Evolutionary conservation across 129 eudicot genomes (phyloP).

Genomic region (Escallonia herrerae): DNA sequence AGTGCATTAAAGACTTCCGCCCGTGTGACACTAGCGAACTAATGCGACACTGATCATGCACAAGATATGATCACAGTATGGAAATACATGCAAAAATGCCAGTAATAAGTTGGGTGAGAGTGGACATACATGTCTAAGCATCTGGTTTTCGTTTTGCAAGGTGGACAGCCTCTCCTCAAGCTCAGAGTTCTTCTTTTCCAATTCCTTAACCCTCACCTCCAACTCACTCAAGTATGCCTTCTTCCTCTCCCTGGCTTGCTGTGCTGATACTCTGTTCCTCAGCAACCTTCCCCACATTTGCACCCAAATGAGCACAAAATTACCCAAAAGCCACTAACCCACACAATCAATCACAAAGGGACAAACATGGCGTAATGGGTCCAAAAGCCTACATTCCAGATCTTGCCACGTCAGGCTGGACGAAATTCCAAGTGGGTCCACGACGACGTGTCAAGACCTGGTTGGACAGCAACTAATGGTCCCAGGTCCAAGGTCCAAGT

Average conservation of each 20-base stretch:
- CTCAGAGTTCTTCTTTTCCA: constrained; percentile 89
- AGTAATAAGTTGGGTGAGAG: no score
- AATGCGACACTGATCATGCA: no score
- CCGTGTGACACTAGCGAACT: no score
- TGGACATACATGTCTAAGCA: constrained; percentile 84
- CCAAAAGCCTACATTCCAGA: neutral
- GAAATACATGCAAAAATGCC: no score
- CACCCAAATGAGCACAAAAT: neutral
- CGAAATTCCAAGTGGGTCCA: constrained; percentile 1
- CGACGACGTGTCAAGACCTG: constrained; percentile 7
- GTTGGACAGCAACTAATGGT: neutral
- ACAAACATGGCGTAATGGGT: no score
- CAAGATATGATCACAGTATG: no score
- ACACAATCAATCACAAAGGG: neutral
- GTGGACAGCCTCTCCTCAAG: constrained; percentile 90
- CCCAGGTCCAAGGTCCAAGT: neutral
- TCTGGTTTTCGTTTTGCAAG: constrained; percentile 88
- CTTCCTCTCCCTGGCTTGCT: constrained; percentile 98
- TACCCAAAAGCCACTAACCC: constrained; percentile 2
- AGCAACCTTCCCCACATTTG: constrained; percentile 43
- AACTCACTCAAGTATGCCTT: constrained; percentile 75
- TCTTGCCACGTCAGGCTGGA: neutral
- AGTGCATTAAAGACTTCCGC: no score
- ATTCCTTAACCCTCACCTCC: constrained; percentile 76
- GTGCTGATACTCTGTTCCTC: constrained; percentile 96